Evolutionary conservation across 164 flowering plant species (phyloP).

Genomic region (Houttuynia cordata): DNA sequence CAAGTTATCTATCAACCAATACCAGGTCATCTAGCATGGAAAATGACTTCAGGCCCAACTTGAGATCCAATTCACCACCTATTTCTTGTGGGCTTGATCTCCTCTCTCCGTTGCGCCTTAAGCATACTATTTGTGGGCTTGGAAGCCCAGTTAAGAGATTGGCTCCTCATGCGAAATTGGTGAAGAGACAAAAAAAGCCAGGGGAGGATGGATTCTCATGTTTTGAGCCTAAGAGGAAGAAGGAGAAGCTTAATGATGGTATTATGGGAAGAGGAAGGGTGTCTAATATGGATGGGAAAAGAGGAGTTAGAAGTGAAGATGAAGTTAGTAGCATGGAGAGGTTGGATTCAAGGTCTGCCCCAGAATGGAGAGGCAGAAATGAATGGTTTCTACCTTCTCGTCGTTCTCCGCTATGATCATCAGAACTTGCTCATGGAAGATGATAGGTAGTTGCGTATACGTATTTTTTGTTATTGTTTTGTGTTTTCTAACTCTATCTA

Average conservation of each 20-base stretch:
- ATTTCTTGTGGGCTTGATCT: conserved; percentile 38
- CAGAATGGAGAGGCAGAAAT: neutral
- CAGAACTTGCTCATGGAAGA: no score
- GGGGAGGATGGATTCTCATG: neutral
- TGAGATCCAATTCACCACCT: conserved; percentile 7
- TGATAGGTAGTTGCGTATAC: no score
- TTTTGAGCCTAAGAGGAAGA: conserved; percentile 2
- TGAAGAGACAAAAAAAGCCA: neutral
- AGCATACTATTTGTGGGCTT: conserved; percentile 36
- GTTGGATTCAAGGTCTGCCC: neutral
- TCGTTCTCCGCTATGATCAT: no score
- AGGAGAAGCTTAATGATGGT: neutral
- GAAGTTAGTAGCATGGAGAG: conserved; percentile 1
- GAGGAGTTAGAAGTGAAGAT: neutral
- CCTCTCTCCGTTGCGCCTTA: conserved; percentile 39
- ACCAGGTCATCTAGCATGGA: neutral
- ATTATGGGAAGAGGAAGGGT: neutral
- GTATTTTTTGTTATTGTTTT: no score
- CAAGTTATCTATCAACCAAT: conserved; percentile 4
- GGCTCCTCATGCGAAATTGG: conserved; percentile 8
- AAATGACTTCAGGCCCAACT: neutral
- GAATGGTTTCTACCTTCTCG: neutral
- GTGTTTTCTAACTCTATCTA: no score
- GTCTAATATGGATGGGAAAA: neutral
- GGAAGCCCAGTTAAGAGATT: conserved; percentile 24